phyloP scores from a whole-genome alignment of 768 basidiomycete species.

The Solioccasus polychromus region DNA sequence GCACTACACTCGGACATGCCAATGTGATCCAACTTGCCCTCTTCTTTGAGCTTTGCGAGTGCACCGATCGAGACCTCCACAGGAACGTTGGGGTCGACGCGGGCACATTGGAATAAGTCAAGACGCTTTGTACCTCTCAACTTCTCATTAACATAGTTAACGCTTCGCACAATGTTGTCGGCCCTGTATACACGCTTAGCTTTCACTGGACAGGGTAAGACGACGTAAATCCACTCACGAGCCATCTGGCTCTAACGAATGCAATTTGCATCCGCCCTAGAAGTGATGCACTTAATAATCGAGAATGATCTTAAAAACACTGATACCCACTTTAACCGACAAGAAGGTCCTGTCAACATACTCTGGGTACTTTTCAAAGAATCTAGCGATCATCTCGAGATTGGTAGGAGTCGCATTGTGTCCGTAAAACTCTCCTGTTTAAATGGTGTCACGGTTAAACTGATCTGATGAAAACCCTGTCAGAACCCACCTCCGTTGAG shows the following conservation, averaged over 20 bases:
- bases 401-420: conserved; percentile 39
- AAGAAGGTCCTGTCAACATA: conserved; percentile 34
- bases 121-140: conserved; percentile 53
- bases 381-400: conserved; percentile 46
- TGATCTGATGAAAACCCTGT: too few relatives aligned
- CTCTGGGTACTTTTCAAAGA: conserved; percentile 41
- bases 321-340: conserved; percentile 30
- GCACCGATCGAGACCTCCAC: conserved; percentile 46
- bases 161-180: conserved; percentile 46
- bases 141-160: conserved; percentile 40
- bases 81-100: conserved; percentile 41
- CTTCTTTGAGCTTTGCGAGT: conserved; percentile 37
- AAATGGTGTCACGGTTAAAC: conserved; percentile 38
- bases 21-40: conserved; percentile 46
- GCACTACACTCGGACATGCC: conserved; percentile 56
- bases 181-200: conserved; percentile 4
- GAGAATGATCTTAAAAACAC: conserved; percentile 24
- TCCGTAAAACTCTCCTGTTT: conserved; percentile 57
- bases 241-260: conserved; percentile 15
- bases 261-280: not conserved
- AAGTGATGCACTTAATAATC: conserved; percentile 36
- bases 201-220: not conserved
- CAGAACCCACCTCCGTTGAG: conserved; percentile 54
- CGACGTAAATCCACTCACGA: too few relatives aligned
- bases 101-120: conserved; percentile 58